Conservation (phyloP, 176 grass and related monocot species). For the Triticum dicoccoides region DNA sequence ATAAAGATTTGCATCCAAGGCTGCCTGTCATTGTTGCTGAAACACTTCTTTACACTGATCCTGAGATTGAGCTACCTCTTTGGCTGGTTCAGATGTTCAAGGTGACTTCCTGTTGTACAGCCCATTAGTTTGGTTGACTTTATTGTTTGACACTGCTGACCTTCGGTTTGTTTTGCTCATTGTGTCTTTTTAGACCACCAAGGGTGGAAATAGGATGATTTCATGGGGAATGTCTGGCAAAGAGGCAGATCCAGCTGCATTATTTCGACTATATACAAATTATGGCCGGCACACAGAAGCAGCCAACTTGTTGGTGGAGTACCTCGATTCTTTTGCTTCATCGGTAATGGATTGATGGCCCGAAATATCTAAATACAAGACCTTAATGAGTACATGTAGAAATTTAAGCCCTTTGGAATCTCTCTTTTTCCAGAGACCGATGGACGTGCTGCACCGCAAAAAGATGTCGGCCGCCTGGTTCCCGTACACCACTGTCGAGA, state of each 20-base stretch:
- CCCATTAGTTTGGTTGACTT: background rate
- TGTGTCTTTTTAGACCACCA: slow-evolving; percentile 26
- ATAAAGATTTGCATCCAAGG: slow-evolving; percentile 77
- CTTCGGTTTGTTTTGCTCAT: slow-evolving; percentile 1
- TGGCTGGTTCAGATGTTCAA: slow-evolving; percentile 99
- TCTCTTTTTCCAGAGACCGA: slow-evolving; percentile 58
- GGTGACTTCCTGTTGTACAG: slow-evolving; percentile 41
- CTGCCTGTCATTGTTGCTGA: slow-evolving; percentile 82
- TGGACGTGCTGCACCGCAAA: slow-evolving; percentile 74
- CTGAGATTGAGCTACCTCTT: slow-evolving; percentile 87
- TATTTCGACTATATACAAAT: slow-evolving; percentile 89
- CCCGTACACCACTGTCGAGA: slow-evolving; percentile 62
- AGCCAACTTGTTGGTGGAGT: slow-evolving; percentile 83
- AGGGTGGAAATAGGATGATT: slow-evolving; percentile 52
- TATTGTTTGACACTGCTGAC: slow-evolving; percentile 1
- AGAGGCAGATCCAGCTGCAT: slow-evolving; percentile 79
- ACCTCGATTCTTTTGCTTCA: slow-evolving; percentile 69
- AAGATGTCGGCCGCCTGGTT: slow-evolving; percentile 87
- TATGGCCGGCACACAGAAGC: slow-evolving; percentile 76
- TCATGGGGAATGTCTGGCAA: slow-evolving; percentile 86
- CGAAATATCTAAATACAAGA: background rate
- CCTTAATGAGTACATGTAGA: background rate
- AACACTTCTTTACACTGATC: slow-evolving; percentile 90
- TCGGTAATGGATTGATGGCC: slow-evolving; percentile 45
- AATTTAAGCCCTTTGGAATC: slow-evolving; percentile 11